Base-by-base conservation (phyloP, 305 asterid genomes). In the Solanum hybrid region DNA sequence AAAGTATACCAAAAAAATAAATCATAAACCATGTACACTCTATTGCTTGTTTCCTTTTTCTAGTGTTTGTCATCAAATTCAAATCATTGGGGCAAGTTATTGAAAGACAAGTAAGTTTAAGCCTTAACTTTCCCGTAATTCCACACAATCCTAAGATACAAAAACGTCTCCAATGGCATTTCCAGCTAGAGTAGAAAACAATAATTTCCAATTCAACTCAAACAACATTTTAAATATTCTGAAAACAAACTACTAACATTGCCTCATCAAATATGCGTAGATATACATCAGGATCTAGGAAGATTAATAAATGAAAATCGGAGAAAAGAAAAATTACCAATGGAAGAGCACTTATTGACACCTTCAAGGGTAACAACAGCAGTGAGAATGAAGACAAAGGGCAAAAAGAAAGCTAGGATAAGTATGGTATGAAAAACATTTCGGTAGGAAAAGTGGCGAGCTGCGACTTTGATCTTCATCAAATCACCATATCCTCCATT, bases 351-450 rank as follows among this genome's bases (percentile, higher is more conserved):
- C 95, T 97, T 97, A 93, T 96, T 97, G 95, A 95, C 98, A 89
- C 99, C 99, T 95, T 97, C 99, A 69, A 97, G 99, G 91, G 99
- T 97, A 92, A 97, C 95, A 79, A 95, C 91, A 73, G 99, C 99
- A 60, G 99, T 97, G 85, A 97, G 94, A 92, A 97, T 96, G 94
- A 97, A 96, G 90, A 96, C 96, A 90, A 97, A 96, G 16, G 99
- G 99, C 94, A 97, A 96, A 94, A 97, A 94, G 91, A 96, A 96
- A 40, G 99, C 99, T 66, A 97, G 95, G 77, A 96, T 89, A 86
- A 97, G 93, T 90, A 97, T 93, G 89, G 98, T 95, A 91, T 97
- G 97, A 90, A 97, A 96, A 92, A 97, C 93, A 36, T 95, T 97
- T 91, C 99, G 97, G 91, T 96, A 96, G 86, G 99, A 95, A 89